Evolutionary conservation across 306 rosid genomes (phyloP), one percentile per base, ranked within the genome.

Genomic region (Trifolium subterraneum): DNA sequence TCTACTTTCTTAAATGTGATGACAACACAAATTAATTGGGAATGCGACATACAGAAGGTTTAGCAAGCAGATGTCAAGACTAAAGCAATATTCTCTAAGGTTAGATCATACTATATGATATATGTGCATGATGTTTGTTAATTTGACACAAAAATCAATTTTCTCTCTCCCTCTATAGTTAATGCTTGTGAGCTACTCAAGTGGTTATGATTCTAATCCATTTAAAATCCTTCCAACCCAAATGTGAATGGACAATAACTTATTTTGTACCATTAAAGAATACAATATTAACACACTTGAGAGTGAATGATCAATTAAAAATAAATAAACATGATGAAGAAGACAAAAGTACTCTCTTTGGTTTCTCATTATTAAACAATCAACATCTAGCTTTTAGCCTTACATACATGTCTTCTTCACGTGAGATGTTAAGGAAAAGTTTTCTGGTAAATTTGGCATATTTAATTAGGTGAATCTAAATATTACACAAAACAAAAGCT

Each of bases 391-490:
- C 71, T 51, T 42, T 77, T 76, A 64, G 38, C 74, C 61, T 47
- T 42, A 55, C 60, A 38, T 75, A 23, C 60, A 38, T 60, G 77
- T 82, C 84, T 69, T 70, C 92, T 69, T 70, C 92, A 72, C 86
- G 78, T 81, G 84, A 82, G 68, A 71, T 66, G 41, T 12, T 58
- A 31, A 71, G 58, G 7, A 70, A 70, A 76, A 44, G 41, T 55
- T 56, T 63, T 15, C 35, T 18, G 7, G n/a, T 9, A 3, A n/a
- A 68, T 60, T 51, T 19, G 29, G 20, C 50, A 35, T 64, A 65
- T 70, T 76, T 56, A 64, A 64, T 76, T 76, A 71, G 52, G 74
- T 76, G 74, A 71, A 71, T 76, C 71, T 55, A 67, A 55, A 36
- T 9, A 9, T 51, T 64, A 23, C 45, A 52, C 18, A 29, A 1